Conservation (phyloP, 2,329 filamentous ascomycete genomes). For the Neopestalotiopsis rosae region DNA sequence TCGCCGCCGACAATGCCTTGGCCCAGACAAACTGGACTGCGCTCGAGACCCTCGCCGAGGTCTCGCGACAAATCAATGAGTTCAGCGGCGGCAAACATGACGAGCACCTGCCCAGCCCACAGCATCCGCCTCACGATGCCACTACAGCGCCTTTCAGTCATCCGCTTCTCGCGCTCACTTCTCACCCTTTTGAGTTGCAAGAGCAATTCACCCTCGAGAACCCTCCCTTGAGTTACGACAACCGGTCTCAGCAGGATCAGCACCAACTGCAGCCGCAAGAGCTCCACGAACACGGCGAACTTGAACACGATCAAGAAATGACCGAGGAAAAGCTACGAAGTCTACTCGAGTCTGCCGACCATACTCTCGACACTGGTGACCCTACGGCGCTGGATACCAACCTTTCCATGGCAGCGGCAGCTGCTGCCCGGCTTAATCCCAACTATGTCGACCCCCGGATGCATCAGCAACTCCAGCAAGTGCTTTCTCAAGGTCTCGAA, state of each 20-base stretch:
- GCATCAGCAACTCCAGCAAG: background rate
- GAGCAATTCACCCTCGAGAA: conserved; percentile 66
- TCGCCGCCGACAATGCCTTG: conserved; percentile 16
- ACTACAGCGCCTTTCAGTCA: conserved; percentile 16
- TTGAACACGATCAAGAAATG: conserved; percentile 31
- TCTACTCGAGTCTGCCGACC: conserved; percentile 41
- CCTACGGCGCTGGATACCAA: conserved; percentile 52
- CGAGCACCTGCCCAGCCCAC: conserved; percentile 52
- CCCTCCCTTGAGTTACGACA: conserved; percentile 56
- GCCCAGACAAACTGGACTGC: conserved; percentile 70
- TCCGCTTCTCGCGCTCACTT: conserved; percentile 17
- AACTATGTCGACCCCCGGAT: conserved; percentile 60
- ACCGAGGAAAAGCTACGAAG: conserved; percentile 58
- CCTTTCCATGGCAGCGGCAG: conserved; percentile 61
- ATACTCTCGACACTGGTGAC: conserved; percentile 19
- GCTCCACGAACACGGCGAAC: background rate
- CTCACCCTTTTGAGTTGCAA: conserved; percentile 49
- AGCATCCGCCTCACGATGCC: conserved; percentile 37
- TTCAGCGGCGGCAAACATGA: conserved; percentile 66
- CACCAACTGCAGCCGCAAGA: conserved; percentile 13
- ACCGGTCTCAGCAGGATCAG: conserved; percentile 16
- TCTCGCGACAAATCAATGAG: conserved; percentile 76
- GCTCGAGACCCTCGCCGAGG: conserved; percentile 85
- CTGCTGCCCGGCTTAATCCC: conserved; percentile 59
- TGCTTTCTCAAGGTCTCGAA: background rate